A percentile compares a stretch with the other conserved stretches of the same genome.
These are phyloP conservation scores for Sarcomyxa edulis DNA, from an alignment of 768 basidiomycete species.

Conservation along the genomic window DNA sequence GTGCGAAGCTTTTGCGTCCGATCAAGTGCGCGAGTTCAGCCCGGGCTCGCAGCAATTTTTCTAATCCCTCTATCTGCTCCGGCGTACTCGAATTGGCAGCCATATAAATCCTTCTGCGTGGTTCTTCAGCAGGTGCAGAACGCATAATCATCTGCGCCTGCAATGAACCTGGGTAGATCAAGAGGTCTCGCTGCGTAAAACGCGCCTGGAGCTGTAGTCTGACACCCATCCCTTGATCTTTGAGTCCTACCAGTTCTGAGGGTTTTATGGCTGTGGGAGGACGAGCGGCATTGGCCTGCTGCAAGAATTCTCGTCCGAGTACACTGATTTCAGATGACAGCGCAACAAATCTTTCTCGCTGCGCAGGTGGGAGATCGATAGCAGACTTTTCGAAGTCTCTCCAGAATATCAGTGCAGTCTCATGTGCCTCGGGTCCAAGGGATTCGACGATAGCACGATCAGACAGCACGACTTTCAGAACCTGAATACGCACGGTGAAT, in stretches of 20 bases:
- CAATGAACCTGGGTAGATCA: constrained; percentile 79
- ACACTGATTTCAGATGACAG: constrained; percentile 86
- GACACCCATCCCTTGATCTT: constrained; percentile 73
- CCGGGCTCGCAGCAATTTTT: constrained; percentile 68
- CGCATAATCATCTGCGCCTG: constrained; percentile 94
- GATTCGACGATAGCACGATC: constrained; percentile 63
- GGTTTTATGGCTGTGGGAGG: constrained; percentile 66
- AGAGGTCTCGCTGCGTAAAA: constrained; percentile 69
- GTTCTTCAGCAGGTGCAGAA: constrained; percentile 79
- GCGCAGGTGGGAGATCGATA: constrained; percentile 75
- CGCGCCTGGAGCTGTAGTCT: constrained; percentile 70
- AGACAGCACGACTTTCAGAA: constrained; percentile 63
- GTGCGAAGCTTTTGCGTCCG: constrained; percentile 80
- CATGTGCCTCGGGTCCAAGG: constrained; percentile 68
- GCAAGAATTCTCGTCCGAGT: constrained; percentile 83
- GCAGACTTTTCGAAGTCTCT: constrained; percentile 97
- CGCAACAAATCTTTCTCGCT: constrained; percentile 80
- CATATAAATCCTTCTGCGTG: constrained; percentile 76
- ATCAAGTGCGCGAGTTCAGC: constrained; percentile 81
- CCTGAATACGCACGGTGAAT: constrained; percentile 36
- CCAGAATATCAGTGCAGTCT: constrained; percentile 91
- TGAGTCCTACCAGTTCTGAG: constrained; percentile 65
- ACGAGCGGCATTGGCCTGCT: constrained; percentile 55
- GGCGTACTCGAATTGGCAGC: constrained; percentile 74
- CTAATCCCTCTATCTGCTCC: constrained; percentile 73